Conservation (phyloP, 352 stramenopile genomes). For the Globisporangium paroecandrum region DNA sequence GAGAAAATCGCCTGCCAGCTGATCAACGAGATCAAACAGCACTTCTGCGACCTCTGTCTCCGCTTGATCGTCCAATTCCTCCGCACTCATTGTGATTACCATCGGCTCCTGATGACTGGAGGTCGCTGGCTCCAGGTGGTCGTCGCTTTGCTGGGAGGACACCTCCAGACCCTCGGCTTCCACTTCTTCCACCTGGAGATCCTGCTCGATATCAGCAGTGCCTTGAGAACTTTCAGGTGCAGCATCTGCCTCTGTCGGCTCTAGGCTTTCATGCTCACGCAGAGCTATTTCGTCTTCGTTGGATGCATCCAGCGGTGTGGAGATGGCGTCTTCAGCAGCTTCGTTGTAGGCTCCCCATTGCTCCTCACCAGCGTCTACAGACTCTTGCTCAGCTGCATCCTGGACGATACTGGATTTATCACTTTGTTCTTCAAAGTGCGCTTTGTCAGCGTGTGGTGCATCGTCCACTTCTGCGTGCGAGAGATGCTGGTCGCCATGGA, state of each 20-base stretch:
- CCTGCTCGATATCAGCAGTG: background rate
- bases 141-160: background rate
- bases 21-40: slow-evolving; percentile 41
- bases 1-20: slow-evolving; percentile 20
- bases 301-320: background rate
- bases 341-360: slow-evolving; percentile 10
- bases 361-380: background rate
- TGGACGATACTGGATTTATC: background rate
- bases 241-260: background rate
- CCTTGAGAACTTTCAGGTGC: background rate
- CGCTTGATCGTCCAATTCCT: slow-evolving; percentile 20
- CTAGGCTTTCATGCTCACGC: background rate
- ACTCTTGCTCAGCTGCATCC: background rate
- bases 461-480: background rate
- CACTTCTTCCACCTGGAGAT: slow-evolving; percentile 9
- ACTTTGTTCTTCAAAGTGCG: background rate
- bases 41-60: slow-evolving; percentile 43
- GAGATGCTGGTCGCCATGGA: background rate
- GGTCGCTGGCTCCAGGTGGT: background rate
- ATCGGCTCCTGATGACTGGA: background rate
- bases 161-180: background rate
- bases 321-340: slow-evolving; percentile 3
- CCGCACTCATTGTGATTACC: background rate
- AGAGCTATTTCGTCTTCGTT: background rate
- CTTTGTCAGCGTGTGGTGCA: background rate